Evolutionary conservation across 768 basidiomycete species (phyloP).

Genomic region (Suillus lakei): DNA sequence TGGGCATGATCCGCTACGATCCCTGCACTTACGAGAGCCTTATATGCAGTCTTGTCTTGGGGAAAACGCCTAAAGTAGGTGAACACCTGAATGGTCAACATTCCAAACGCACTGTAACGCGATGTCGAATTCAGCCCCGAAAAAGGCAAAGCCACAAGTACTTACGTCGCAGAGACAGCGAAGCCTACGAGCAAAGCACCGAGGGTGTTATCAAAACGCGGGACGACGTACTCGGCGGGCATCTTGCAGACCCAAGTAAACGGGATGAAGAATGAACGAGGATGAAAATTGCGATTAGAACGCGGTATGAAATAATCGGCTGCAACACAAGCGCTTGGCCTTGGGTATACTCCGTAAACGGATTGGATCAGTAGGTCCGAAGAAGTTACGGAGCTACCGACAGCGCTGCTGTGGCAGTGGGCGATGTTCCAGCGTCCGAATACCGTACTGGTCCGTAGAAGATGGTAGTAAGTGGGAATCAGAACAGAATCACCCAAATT

Average conservation of each 20-base stretch:
- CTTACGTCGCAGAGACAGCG: slow-evolving; percentile 47
- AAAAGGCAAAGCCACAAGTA: slow-evolving; percentile 1
- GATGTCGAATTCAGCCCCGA: slow-evolving; percentile 20
- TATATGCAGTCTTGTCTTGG: slow-evolving; percentile 55
- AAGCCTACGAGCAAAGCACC: slow-evolving; percentile 68
- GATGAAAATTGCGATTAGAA: slow-evolving; percentile 1
- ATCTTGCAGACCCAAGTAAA: slow-evolving; percentile 16
- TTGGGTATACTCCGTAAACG: slow-evolving; percentile 9
- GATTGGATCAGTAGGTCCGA: slow-evolving; percentile 13
- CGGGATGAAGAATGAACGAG: slow-evolving; percentile 1
- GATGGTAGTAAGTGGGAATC: background rate
- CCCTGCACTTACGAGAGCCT: slow-evolving; percentile 49
- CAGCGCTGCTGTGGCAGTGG: slow-evolving; percentile 6
- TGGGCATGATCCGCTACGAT: background rate
- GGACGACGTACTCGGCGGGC: slow-evolving; percentile 4
- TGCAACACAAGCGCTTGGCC: slow-evolving; percentile 15
- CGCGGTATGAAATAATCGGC: background rate
- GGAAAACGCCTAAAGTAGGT: slow-evolving; percentile 61
- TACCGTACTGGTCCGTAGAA: background rate
- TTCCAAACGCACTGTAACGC: slow-evolving; percentile 51
- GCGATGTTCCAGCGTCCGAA: background rate
- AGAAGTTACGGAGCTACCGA: slow-evolving; percentile 10
- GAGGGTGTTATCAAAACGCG: slow-evolving; percentile 51
- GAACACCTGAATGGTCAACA: slow-evolving; percentile 57
- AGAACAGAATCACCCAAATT: background rate